Evolutionary conservation across 345 rosid species (phyloP).

Genomic region (Ceriops decandra): DNA sequence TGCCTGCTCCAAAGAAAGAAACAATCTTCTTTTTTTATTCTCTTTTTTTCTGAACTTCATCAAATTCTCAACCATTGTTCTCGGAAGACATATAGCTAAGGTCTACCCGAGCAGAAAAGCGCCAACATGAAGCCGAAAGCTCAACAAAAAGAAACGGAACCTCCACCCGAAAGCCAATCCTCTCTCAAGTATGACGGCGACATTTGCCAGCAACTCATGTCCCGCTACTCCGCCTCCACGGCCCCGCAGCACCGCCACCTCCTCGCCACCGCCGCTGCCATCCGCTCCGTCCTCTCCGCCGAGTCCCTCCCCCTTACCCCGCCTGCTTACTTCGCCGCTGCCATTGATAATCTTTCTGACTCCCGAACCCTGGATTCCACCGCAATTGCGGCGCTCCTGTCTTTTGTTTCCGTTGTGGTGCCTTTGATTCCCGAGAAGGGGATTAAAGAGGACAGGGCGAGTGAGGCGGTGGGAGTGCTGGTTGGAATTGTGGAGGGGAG

Average conservation of each 20-base stretch:
- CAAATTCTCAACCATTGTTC: too few species aligned
- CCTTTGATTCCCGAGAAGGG: constrained; percentile 49
- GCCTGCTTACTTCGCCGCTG: constrained; percentile 73
- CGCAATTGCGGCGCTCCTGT: constrained; percentile 59
- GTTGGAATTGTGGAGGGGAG: constrained; percentile 36
- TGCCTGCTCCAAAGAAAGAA: too few species aligned
- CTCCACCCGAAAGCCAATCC: constrained; percentile 2
- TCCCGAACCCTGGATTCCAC: constrained; percentile 40
- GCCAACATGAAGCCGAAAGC: not conserved
- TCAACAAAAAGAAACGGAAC: not conserved
- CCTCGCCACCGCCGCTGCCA: constrained; percentile 79
- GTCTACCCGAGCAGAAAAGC: not conserved
- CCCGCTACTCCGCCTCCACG: constrained; percentile 76
- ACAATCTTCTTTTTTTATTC: too few species aligned
- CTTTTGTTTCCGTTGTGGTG: constrained; percentile 59
- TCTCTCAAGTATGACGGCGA: constrained; percentile 48
- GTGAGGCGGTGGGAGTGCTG: constrained; percentile 61
- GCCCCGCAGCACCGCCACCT: constrained; percentile 91
- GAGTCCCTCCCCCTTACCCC: constrained; percentile 61
- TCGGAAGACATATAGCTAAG: too few species aligned
- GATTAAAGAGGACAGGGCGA: constrained; percentile 48
- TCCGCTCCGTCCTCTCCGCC: constrained; percentile 73
- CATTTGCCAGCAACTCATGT: constrained; percentile 79
- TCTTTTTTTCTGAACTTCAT: too few species aligned
- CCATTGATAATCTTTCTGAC: constrained; percentile 40